These are phyloP conservation scores for Phylloporus sp. DNA, from an alignment of 768 basidiomycete genomes.

Conservation along the genomic window DNA sequence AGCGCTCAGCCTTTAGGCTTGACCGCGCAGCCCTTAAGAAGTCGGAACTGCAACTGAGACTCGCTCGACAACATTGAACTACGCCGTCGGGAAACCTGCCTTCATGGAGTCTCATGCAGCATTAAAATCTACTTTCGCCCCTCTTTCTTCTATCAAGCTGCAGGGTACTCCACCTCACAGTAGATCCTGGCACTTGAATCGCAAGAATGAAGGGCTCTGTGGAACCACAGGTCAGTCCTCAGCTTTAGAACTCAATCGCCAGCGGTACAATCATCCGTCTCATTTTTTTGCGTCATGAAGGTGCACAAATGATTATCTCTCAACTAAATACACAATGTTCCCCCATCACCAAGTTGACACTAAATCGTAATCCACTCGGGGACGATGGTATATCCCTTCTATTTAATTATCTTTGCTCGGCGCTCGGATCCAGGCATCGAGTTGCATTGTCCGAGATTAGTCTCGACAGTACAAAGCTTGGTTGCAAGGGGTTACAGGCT, in stretches of 20 bases:
- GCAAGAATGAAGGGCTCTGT: slow-evolving; percentile 19
- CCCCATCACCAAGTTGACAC: slow-evolving; percentile 45
- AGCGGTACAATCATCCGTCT: neutral
- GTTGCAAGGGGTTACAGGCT: slow-evolving; percentile 48
- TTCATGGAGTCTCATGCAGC: slow-evolving; percentile 15
- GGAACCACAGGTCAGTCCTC: slow-evolving; percentile 21
- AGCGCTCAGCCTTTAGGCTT: no score
- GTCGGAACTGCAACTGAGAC: no score
- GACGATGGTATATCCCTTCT: slow-evolving; percentile 53
- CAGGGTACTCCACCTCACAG: slow-evolving; percentile 9
- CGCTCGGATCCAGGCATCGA: slow-evolving; percentile 42
- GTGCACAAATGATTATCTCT: slow-evolving; percentile 50
- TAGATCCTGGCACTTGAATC: slow-evolving; percentile 18
- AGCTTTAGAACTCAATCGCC: neutral
- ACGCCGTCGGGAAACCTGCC: neutral
- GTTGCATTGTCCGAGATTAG: slow-evolving; percentile 46
- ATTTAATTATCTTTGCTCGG: slow-evolving; percentile 53
- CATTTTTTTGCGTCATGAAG: slow-evolving; percentile 29
- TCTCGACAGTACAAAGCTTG: slow-evolving; percentile 52
- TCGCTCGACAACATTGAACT: no score
- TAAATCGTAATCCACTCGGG: slow-evolving; percentile 55
- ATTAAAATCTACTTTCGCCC: neutral
- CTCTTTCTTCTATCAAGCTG: neutral
- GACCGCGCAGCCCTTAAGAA: no score
- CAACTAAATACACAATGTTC: slow-evolving; percentile 40